Evolutionary conservation across 2,329 filamentous ascomycete genomes (phyloP).

Genomic region (Sporothrix brunneoviolacea): DNA sequence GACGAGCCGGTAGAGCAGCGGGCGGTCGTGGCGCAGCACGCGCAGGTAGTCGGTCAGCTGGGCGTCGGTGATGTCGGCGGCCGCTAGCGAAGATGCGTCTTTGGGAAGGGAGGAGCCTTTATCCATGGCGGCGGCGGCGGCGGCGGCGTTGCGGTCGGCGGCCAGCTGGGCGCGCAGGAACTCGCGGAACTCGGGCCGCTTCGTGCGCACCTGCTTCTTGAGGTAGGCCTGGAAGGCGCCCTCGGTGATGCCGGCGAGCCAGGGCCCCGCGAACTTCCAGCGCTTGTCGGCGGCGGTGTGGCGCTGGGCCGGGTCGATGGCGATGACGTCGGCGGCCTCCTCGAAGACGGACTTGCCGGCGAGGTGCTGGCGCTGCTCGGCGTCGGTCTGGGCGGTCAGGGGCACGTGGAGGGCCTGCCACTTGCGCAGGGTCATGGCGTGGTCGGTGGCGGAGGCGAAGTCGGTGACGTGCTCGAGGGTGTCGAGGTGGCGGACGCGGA

Average conservation of each 20-base stretch:
- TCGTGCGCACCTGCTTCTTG: slow-evolving; percentile 44
- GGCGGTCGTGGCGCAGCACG: slow-evolving; percentile 44
- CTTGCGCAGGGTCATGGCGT: slow-evolving; percentile 73
- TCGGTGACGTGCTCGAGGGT: slow-evolving; percentile 84
- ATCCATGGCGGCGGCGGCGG: slow-evolving; percentile 33
- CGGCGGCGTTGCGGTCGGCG: slow-evolving; percentile 35
- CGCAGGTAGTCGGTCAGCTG: slow-evolving; percentile 48
- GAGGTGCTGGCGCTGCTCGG: slow-evolving; percentile 20
- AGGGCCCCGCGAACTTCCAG: slow-evolving; percentile 63
- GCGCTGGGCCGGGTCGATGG: slow-evolving; percentile 28
- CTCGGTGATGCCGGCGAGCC: slow-evolving; percentile 56
- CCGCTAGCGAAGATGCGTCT: slow-evolving; percentile 22
- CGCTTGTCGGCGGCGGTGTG: slow-evolving; percentile 38
- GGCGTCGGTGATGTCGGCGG: slow-evolving; percentile 40
- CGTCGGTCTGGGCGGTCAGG: slow-evolving; percentile 33
- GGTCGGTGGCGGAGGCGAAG: slow-evolving; percentile 75
- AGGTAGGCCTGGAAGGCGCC: slow-evolving; percentile 54
- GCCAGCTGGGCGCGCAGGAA: slow-evolving; percentile 47
- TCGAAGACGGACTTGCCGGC: slow-evolving; percentile 52
- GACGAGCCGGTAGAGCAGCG: slow-evolving; percentile 46
- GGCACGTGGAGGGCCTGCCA: slow-evolving; percentile 77
- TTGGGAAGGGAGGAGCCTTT: too few relatives aligned
- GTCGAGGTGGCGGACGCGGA: slow-evolving; percentile 74
- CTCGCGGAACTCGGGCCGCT: slow-evolving; percentile 47
- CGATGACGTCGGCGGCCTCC: slow-evolving; percentile 48